Percentiles rank a stretch among this genome's conserved stretches.
These are phyloP conservation scores for Naganishia vaughanmartiniae DNA, from an alignment of 768 basidiomycete species.

Conservation along the genomic window DNA sequence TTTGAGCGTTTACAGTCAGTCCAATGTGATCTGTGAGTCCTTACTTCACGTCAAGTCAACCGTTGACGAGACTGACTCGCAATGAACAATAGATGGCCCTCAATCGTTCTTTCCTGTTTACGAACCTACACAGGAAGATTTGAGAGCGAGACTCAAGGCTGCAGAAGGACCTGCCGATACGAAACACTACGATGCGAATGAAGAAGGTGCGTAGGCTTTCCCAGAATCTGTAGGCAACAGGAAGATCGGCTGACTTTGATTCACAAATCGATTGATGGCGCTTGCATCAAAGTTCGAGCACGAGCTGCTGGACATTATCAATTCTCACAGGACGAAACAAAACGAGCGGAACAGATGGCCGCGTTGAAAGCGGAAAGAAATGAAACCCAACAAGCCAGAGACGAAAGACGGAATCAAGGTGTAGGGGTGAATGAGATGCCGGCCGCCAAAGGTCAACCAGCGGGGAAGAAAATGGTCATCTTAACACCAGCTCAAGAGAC, in stretches of 20 bases:
- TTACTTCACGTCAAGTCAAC: not conserved
- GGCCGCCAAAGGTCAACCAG: slow-evolving; percentile 60
- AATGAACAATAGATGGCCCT: slow-evolving; percentile 60
- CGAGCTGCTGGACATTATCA: slow-evolving; percentile 90
- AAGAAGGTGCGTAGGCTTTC: slow-evolving; percentile 56
- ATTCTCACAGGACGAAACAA: slow-evolving; percentile 81
- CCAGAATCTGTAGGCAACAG: not conserved
- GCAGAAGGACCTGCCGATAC: slow-evolving; percentile 67
- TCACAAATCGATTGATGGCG: not conserved
- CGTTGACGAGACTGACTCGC: slow-evolving; percentile 17
- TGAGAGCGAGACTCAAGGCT: slow-evolving; percentile 55
- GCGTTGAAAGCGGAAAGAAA: slow-evolving; percentile 66
- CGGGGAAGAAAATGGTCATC: slow-evolving; percentile 21
- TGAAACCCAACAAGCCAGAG: slow-evolving; percentile 67
- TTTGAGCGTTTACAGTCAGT: slow-evolving; percentile 37
- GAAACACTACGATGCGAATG: slow-evolving; percentile 81
- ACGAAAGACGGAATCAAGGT: slow-evolving; percentile 40
- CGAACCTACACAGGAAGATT: slow-evolving; percentile 69
- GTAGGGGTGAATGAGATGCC: slow-evolving; percentile 67
- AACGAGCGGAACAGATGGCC: slow-evolving; percentile 75
- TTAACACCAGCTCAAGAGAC: slow-evolving; percentile 39
- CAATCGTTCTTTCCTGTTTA: slow-evolving; percentile 83
- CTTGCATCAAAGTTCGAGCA: slow-evolving; percentile 60
- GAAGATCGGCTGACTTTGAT: not conserved
- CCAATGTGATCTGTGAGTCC: slow-evolving; percentile 46